Conservation (phyloP, 208 protist genomes). For the Trypanosoma brucei region DNA sequence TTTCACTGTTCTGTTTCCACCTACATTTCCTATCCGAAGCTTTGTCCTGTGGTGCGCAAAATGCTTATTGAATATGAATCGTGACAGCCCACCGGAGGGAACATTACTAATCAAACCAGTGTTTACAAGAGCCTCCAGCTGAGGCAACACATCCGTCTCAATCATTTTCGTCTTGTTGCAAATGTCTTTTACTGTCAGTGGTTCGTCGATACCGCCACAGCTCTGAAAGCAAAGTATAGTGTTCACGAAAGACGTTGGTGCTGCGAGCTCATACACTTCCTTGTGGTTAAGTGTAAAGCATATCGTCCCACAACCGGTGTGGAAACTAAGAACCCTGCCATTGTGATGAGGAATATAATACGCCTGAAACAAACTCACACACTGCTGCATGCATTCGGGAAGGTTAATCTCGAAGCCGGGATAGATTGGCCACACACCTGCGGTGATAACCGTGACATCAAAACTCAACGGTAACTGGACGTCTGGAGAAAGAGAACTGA, state of each 20-base stretch:
- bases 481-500: slow-evolving; percentile 2
- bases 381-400: slow-evolving; percentile 46
- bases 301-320: slow-evolving; percentile 58
- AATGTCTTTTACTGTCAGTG: slow-evolving; percentile 14
- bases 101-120: slow-evolving; percentile 15
- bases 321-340: slow-evolving; percentile 63
- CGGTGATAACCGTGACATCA: slow-evolving; percentile 54
- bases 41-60: slow-evolving; percentile 22
- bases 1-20: slow-evolving; percentile 10
- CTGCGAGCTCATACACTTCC: slow-evolving; percentile 41
- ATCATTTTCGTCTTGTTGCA: slow-evolving; percentile 9
- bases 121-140: slow-evolving; percentile 18
- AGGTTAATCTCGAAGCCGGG: slow-evolving; percentile 32
- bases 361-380: slow-evolving; percentile 42
- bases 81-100: background rate
- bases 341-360: slow-evolving; percentile 70
- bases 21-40: slow-evolving; percentile 9
- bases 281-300: slow-evolving; percentile 44
- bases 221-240: slow-evolving; percentile 45
- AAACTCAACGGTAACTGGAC: slow-evolving; percentile 45
- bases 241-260: slow-evolving; percentile 66
- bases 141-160: slow-evolving; percentile 11
- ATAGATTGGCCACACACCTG: slow-evolving; percentile 62
- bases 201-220: slow-evolving; percentile 1
- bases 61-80: slow-evolving; percentile 23